These are phyloP conservation scores for Acaromyces ingoldii DNA, from an alignment of 1,284 basidiomycete genomes.

Conservation along the genomic window DNA sequence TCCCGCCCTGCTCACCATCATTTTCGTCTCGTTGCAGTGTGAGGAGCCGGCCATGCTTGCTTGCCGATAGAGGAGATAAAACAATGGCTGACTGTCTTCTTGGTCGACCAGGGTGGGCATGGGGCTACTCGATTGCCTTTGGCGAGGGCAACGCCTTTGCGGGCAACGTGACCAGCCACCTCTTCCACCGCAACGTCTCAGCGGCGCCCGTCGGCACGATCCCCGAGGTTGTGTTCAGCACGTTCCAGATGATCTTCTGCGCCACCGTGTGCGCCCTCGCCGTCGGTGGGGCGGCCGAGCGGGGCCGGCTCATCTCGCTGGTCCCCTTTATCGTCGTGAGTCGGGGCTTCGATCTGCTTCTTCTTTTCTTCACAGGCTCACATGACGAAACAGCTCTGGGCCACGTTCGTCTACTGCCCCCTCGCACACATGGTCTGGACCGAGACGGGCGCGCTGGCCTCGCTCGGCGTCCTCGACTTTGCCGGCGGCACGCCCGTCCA, in stretches of 20 bases:
- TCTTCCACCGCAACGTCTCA: slow-evolving; percentile 59
- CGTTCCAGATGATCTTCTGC: slow-evolving; percentile 52
- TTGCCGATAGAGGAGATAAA: too few relatives aligned
- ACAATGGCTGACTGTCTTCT: too few relatives aligned
- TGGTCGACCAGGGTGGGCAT: slow-evolving; percentile 8
- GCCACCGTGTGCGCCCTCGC: slow-evolving; percentile 57
- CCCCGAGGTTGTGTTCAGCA: slow-evolving; percentile 56
- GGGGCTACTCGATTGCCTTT: slow-evolving; percentile 52
- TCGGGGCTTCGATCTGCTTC: neutral
- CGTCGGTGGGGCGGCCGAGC: slow-evolving; percentile 69
- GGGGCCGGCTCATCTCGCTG: slow-evolving; percentile 79
- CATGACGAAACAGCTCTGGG: too few relatives aligned
- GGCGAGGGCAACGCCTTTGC: slow-evolving; percentile 59
- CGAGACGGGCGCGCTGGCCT: slow-evolving; percentile 76
- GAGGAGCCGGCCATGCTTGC: neutral
- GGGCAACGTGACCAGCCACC: slow-evolving; percentile 66
- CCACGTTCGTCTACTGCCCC: slow-evolving; percentile 61
- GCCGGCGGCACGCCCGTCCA: slow-evolving; percentile 80
- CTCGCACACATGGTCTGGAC: slow-evolving; percentile 74
- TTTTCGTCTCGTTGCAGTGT: neutral
- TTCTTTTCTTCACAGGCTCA: neutral
- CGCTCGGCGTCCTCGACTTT: slow-evolving; percentile 85
- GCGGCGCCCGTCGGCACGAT: slow-evolving; percentile 62
- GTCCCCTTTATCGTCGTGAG: slow-evolving; percentile 72
- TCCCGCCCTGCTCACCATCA: neutral